Percentiles rank a stretch among this genome's conserved stretches.
Conservation (phyloP, 495 filamentous ascomycete genomes). For the Immersiella caudata region DNA sequence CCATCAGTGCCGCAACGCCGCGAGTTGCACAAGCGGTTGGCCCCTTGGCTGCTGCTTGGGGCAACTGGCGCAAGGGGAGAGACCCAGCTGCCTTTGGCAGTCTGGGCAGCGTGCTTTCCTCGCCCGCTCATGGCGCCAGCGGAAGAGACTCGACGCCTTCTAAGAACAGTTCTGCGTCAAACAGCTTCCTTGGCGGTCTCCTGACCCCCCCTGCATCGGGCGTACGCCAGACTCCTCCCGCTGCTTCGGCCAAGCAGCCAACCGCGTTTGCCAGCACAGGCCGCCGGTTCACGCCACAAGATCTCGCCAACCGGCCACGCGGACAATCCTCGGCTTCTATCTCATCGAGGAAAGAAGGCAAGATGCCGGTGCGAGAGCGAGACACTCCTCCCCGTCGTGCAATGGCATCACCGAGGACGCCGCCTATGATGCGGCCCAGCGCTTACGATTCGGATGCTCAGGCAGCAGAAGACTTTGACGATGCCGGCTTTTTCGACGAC, state of each 20-base stretch:
- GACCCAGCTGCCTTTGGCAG: constrained; percentile 55
- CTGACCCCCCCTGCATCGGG: constrained; percentile 79
- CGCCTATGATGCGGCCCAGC: constrained; percentile 67
- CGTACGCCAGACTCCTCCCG: constrained; percentile 58
- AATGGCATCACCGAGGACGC: constrained; percentile 58
- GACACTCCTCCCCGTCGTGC: constrained; percentile 41
- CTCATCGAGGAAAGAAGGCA: constrained; percentile 38
- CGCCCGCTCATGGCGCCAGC: constrained; percentile 43
- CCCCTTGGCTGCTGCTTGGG: constrained; percentile 74
- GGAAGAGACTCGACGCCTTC: constrained; percentile 62
- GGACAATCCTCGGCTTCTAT: constrained; percentile 36
- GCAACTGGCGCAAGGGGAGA: constrained; percentile 75
- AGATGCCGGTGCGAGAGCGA: constrained; percentile 37
- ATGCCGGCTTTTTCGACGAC: constrained; percentile 61
- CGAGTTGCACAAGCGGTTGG: constrained; percentile 79
- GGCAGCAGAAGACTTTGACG: constrained; percentile 55
- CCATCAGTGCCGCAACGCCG: constrained; percentile 66
- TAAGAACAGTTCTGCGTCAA: constrained; percentile 55
- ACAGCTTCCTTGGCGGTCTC: constrained; percentile 66
- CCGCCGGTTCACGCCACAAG: constrained; percentile 51
- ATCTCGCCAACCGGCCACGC: constrained; percentile 50
- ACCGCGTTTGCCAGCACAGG: constrained; percentile 57
- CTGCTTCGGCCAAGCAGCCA: constrained; percentile 43
- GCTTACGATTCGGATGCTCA: constrained; percentile 76
- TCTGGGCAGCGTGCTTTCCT: constrained; percentile 41